Evolutionary conservation across 2,329 filamentous ascomycete species (phyloP), one percentile per base, ranked within the genome.

Genomic region (Lasiodiplodia gonubiensis): DNA sequence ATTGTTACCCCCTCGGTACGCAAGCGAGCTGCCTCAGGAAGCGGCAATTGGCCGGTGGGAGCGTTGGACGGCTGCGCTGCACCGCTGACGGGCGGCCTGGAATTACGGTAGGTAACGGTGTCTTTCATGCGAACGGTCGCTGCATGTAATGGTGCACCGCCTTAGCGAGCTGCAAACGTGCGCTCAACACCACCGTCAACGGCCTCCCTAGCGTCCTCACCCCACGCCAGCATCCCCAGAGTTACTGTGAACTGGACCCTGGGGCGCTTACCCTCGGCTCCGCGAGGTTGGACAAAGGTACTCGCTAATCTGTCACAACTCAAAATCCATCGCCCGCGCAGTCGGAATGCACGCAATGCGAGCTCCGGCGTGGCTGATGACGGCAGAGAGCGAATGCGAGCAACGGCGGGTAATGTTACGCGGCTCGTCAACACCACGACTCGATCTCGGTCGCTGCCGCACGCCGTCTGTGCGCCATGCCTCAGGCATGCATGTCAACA

Each of bases 361-460:
- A 51, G 42, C 57, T 48, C 39, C 39, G 39, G 23, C 33, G 37
- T 57, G 55, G 54, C 54, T 57, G 35, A 59, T 2, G 52, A 7
- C 12, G 42, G 27, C 18, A n/a, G 37, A 49, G 57, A 51, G 46
- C 59, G 59, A 51, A 37, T 51, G 42, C 42, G 46, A 48, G 57
- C n/a, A 30, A 18, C 8, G 53, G 57, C 59, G 59, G 59, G 37
- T 63, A 52, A 52, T 21, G 27, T 63, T 63, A 63, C n/a, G 46
- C 59, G 42, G 42, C 37, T 39, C 18, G 30, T 33, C 33, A 21
- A 11, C 42, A 33, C 59, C 57, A 51, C 59, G 42, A 37, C 59
- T 60, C 55, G 55, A 18, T 51, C 42, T 51, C 46, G 59, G 59
- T 63, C 59, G 46, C 27, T 61, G 46, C 59, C 59, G 59, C 42